Base-by-base conservation (phyloP, 208 protist genomes). In the Acanthamoeba triangularis region DNA sequence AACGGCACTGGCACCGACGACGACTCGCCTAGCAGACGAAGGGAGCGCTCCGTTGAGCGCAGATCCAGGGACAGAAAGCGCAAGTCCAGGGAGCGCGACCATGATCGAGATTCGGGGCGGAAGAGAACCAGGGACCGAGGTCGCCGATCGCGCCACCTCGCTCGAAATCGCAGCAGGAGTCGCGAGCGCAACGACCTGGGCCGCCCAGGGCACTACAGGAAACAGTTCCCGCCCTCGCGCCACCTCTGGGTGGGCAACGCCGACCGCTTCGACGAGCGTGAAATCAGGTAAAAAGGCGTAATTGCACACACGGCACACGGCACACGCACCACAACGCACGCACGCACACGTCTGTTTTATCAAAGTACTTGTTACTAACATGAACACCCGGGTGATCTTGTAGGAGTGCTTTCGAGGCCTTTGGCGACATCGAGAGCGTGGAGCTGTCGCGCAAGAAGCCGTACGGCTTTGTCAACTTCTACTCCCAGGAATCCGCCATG, bases 381-480 rank as follows among this genome's bases (percentile, higher is more conserved):
- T n/a, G n/a, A n/a, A n/a, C n/a, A n/a, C n/a, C n/a, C n/a, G n/a
- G n/a, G 2, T 28, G 23, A n/a, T 28, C 56, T 0, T 16, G 30
- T 16, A 76, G 67, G 67, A 76, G 1, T 23, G 67, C n/a, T 10
- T 76, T 76, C n/a, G 16, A 8, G 8, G 25, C 67, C 67, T 76
- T 76, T 41, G 67, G 67, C 67, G 67, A 28, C 16, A 76, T 76
- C 67, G 67, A 76, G 35, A 76, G 4, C 2, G 18, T 76, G 30
- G 67, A 35, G 67, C 18, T 76, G 3, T 0, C 41, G 30, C 30
- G 11, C 30, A 76, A 44, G 0, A 76, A 76, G 35, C 10, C 35
- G 67, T 76, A 76, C 35, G 67, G 67, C 67, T 76, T 76, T 41
- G 67, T 76, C 30, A 76, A 76, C 35, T 76, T 76, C 67, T 76